Conservation (phyloP, 2,329 filamentous ascomycete species). For the Cladosporium austrohemisphaericum region DNA sequence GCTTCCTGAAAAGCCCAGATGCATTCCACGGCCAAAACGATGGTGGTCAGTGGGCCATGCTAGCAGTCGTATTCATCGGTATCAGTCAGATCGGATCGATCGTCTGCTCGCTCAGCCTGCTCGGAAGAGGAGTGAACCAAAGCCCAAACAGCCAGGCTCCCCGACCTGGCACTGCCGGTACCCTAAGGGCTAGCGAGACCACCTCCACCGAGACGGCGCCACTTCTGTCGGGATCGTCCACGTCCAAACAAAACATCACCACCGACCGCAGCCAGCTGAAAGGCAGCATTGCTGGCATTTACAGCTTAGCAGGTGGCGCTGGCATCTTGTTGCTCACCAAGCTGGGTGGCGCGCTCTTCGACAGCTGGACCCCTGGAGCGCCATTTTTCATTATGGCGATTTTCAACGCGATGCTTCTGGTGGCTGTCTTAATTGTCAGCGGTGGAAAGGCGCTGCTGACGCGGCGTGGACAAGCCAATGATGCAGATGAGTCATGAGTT, state of each 20-base stretch:
- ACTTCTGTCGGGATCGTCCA: slow-evolving; percentile 19
- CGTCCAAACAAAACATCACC: background rate
- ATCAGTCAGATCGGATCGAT: slow-evolving; percentile 95
- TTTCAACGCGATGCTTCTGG: slow-evolving; percentile 74
- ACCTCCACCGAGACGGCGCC: slow-evolving; percentile 26
- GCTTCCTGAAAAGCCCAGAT: slow-evolving; percentile 72
- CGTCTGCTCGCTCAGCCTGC: slow-evolving; percentile 85
- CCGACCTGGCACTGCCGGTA: slow-evolving; percentile 20
- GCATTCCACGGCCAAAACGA: slow-evolving; percentile 58
- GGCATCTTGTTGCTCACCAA: slow-evolving; percentile 92
- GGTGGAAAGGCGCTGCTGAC: slow-evolving; percentile 20
- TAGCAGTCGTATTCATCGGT: slow-evolving; percentile 76
- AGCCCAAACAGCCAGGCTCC: slow-evolving; percentile 25
- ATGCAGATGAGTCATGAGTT: background rate
- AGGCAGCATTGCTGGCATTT: slow-evolving; percentile 90
- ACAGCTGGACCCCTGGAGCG: slow-evolving; percentile 66
- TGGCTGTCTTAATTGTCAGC: slow-evolving; percentile 34
- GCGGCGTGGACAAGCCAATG: background rate
- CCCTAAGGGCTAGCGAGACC: slow-evolving; percentile 15
- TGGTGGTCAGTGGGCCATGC: slow-evolving; percentile 52
- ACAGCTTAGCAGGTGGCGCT: slow-evolving; percentile 83
- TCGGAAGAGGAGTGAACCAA: slow-evolving; percentile 73
- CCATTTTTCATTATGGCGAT: slow-evolving; percentile 93
- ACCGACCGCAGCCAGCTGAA: slow-evolving; percentile 59
- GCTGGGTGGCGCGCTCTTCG: slow-evolving; percentile 81